phyloP scores from a whole-genome alignment of 2,329 filamentous ascomycete species.

The Colletotrichum orchidophilum region DNA sequence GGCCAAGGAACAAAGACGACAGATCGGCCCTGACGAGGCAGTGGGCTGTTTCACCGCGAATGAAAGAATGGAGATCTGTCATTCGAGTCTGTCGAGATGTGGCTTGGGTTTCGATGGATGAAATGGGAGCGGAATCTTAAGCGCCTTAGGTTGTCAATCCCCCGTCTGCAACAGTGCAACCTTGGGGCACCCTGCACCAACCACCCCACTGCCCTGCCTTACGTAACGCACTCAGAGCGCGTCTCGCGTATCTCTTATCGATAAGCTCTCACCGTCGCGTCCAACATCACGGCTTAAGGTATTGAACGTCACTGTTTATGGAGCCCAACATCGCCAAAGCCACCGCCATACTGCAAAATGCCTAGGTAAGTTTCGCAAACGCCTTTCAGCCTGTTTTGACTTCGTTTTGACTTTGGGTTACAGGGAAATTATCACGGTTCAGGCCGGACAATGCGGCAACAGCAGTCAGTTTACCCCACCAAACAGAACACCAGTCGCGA shows the following conservation, averaged over 20 bases:
- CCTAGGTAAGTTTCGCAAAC: conserved; percentile 25
- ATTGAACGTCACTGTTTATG: conserved; percentile 7
- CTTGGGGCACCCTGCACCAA: neutral
- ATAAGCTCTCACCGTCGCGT: conserved; percentile 32
- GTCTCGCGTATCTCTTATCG: conserved; percentile 33
- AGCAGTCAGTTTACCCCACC: conserved; percentile 76
- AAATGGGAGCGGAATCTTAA: neutral
- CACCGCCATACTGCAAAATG: conserved; percentile 26
- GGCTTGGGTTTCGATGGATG: neutral
- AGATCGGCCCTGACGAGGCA: conserved; percentile 12
- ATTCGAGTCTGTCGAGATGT: conserved; percentile 1
- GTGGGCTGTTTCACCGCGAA: conserved; percentile 30
- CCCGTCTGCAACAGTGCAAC: neutral
- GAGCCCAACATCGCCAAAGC: conserved; percentile 22
- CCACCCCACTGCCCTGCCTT: neutral
- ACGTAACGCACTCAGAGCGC: conserved; percentile 11
- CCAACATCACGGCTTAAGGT: conserved; percentile 26
- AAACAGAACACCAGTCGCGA: neutral
- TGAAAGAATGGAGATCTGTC: conserved; percentile 23
- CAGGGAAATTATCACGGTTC: conserved; percentile 99
- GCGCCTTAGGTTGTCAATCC: neutral
- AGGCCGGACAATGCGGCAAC: conserved; percentile 99
- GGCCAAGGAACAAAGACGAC: conserved; percentile 17
- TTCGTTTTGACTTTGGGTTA: neutral
- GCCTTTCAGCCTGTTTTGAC: neutral